Evolutionary conservation across 192 early-diverging fungal species (phyloP).

Genomic region (Coemansia furcata): DNA sequence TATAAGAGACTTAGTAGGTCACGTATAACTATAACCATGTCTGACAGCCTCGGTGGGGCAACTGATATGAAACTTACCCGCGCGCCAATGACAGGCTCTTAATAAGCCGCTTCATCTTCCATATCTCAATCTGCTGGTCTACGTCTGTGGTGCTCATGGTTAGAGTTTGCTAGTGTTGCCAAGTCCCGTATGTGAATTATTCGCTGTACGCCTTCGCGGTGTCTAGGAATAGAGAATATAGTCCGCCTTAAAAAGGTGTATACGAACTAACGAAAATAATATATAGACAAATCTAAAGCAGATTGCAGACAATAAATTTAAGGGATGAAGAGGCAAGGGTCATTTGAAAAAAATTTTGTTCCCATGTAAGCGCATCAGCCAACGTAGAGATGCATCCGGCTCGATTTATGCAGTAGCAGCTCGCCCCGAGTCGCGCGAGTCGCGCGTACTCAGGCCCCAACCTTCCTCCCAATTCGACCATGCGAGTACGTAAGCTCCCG

Average conservation of each 20-base stretch:
- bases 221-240: not conserved
- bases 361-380: not conserved
- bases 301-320: not conserved
- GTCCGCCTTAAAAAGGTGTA: constrained; percentile 1
- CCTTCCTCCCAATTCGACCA: not conserved
- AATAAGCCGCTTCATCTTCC: constrained; percentile 99
- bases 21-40: not conserved
- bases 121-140: constrained; percentile 92
- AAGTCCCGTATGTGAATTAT: constrained; percentile 7
- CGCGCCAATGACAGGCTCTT: constrained; percentile 91
- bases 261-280: not conserved
- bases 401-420: not conserved
- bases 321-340: not conserved
- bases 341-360: not conserved
- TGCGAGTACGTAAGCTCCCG: not conserved
- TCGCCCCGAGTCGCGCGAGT: not conserved
- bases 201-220: not conserved
- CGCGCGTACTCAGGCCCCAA: too few relatives aligned
- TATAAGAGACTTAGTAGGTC: not conserved
- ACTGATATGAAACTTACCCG: constrained; percentile 62
- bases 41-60: not conserved
- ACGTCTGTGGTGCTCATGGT: constrained; percentile 27
- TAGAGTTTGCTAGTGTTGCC: not conserved
- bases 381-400: not conserved
- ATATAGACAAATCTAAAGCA: not conserved